Conservation (phyloP, 1,284 basidiomycete species). For the Malassezia sp. region DNA sequence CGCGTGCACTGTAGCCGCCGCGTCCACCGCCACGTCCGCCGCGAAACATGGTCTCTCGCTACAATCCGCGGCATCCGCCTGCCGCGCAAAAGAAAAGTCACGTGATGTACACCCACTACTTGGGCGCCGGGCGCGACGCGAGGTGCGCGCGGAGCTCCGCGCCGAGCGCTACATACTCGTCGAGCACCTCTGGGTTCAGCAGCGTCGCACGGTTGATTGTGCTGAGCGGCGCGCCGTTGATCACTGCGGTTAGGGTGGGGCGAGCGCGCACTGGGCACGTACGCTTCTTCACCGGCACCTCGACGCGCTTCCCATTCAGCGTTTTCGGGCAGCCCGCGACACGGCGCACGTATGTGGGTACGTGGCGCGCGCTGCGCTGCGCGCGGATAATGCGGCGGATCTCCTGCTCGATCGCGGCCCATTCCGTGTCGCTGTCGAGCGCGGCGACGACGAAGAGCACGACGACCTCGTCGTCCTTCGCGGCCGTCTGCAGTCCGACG, state of each 20-base stretch:
- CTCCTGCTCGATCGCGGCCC: conserved; percentile 53
- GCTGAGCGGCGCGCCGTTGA: conserved; percentile 64
- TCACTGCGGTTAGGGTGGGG: conserved; percentile 50
- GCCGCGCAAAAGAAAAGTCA: conserved; percentile 14
- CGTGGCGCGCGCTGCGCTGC: conserved; percentile 53
- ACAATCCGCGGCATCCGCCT: not conserved
- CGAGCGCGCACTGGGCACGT: not conserved
- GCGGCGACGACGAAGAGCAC: conserved; percentile 65
- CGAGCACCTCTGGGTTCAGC: conserved; percentile 63
- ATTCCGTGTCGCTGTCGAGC: conserved; percentile 48
- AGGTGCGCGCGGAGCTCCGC: conserved; percentile 50
- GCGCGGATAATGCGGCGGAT: conserved; percentile 57
- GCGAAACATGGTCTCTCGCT: conserved; percentile 8
- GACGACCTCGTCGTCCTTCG: conserved; percentile 67
- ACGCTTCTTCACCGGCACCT: conserved; percentile 66
- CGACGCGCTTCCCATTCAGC: conserved; percentile 72
- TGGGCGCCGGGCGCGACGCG: conserved; percentile 33
- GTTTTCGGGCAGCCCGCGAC: conserved; percentile 67
- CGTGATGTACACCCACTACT: conserved; percentile 9
- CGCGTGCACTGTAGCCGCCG: conserved; percentile 28
- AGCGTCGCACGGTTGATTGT: conserved; percentile 66
- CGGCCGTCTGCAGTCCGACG: conserved; percentile 61
- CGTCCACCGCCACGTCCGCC: conserved; percentile 30
- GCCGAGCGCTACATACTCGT: conserved; percentile 57
- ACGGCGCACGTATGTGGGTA: conserved; percentile 55